Evolutionary conservation across 1,139 yeast species (phyloP).

Genomic region (Kodamaea suecica): DNA sequence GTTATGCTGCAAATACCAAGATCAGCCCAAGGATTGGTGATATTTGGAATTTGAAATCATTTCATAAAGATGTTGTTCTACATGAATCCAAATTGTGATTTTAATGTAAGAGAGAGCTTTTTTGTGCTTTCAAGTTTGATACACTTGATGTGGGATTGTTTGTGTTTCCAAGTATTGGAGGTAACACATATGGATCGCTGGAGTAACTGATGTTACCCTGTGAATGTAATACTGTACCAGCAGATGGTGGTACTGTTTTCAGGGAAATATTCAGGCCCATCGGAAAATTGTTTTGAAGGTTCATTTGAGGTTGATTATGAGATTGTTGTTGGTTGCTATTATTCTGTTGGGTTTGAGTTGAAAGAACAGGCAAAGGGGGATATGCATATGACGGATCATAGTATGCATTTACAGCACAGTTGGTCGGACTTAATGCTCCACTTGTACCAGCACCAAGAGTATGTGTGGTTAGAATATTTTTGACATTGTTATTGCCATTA

Average conservation of each 20-base stretch:
- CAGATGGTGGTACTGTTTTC: neutral
- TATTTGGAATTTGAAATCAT: constrained; percentile 15
- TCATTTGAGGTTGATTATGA: neutral
- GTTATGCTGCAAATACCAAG: constrained; percentile 7
- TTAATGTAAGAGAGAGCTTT: constrained; percentile 1
- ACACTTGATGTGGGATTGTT: neutral
- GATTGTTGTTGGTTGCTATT: neutral
- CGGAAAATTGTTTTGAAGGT: neutral
- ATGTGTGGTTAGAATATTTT: too few relatives aligned
- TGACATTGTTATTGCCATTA: too few relatives aligned
- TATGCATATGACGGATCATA: constrained; percentile 8
- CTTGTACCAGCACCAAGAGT: too few relatives aligned
- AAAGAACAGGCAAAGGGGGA: constrained; percentile 6
- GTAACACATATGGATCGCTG: constrained; percentile 9
- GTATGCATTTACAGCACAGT: constrained; percentile 4
- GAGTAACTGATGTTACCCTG: neutral
- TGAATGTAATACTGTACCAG: constrained; percentile 2
- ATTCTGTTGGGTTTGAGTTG: constrained; percentile 7
- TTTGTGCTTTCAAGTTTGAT: constrained; percentile 4
- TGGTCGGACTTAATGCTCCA: constrained; percentile 1
- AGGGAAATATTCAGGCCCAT: neutral
- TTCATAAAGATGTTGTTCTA: constrained; percentile 14
- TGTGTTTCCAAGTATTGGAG: constrained; percentile 8
- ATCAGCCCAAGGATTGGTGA: constrained; percentile 11
- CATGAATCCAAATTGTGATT: constrained; percentile 13